Evolutionary conservation across 2,329 filamentous ascomycete species (phyloP), one percentile per base, ranked within the genome.

Genomic region (Verticillium tricorpus): DNA sequence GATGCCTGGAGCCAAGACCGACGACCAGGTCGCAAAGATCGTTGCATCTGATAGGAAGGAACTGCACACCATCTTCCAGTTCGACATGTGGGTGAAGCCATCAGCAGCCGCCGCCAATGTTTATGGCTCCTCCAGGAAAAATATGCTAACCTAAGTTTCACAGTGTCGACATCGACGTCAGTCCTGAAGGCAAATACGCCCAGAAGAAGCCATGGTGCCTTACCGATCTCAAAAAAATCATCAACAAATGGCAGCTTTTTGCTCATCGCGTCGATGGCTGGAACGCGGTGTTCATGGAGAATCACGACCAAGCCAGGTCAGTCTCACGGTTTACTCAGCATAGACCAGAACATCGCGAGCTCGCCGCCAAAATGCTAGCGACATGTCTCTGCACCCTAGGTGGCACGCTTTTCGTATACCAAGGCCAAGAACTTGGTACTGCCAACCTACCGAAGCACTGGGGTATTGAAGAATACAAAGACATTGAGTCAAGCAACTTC

Each of bases 361-460:
- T 76, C 9, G 78, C 83, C 0, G 84, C 83, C 1, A 64, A 56
- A 61, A 61, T 62, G 54, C 40, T 66, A 22, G 54, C 54, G 17
- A 56, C 54, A 14, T 56, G 25, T 71, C 72, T 80, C 55, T 68
- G 70, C 0, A 73, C 77, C 1, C 69, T 83, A 61, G 78, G 77
- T 0, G 85, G 85, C 2, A 86, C 84, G 0, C 69, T 85, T 0
- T 86, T 83, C 66, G 63, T 87, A n/a, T 87, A 86, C 64, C 84
- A 87, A 66, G 85, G 85, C 2, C 81, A 87, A 66, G 85, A 87
- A 69, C 80, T 87, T 50, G 84, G 83, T n/a, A 85, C 85, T 80
- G 68, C 78, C 62, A 86, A 86, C 62, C 75, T 80, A 15, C 82
- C 84, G 0, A 63, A 67, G 9, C 67, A 75, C 2, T 86, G 83